Evolutionary conservation across 768 basidiomycete genomes (phyloP).

Genomic region (Mycena belliarum): DNA sequence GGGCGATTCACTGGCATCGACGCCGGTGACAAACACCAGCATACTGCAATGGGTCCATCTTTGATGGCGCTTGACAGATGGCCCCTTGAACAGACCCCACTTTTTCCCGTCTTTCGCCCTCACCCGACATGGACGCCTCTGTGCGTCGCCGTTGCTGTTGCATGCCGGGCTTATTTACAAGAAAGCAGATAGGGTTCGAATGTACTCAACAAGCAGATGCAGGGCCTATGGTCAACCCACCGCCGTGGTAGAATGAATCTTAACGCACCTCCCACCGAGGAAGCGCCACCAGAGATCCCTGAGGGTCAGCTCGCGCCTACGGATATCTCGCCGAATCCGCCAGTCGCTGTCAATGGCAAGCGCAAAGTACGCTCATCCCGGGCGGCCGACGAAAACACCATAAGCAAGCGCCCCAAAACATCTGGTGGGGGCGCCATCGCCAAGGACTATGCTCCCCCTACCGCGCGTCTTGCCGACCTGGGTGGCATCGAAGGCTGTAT

Average conservation of each 20-base stretch:
- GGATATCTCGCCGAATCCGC: slow-evolving; percentile 14
- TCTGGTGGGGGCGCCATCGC: slow-evolving; percentile 39
- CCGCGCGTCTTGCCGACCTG: slow-evolving; percentile 76
- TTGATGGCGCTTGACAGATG: no score
- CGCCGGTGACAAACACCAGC: no score
- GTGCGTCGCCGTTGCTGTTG: slow-evolving; percentile 15
- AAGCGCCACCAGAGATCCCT: slow-evolving; percentile 25
- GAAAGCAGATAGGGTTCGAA: slow-evolving; percentile 70
- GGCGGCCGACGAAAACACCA: slow-evolving; percentile 43
- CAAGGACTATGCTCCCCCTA: slow-evolving; percentile 74
- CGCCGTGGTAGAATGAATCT: slow-evolving; percentile 68
- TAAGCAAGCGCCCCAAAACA: slow-evolving; percentile 57
- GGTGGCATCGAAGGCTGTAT: slow-evolving; percentile 86
- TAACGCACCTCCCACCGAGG: slow-evolving; percentile 41
- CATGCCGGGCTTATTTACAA: slow-evolving; percentile 29
- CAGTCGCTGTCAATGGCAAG: slow-evolving; percentile 41
- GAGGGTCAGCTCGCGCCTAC: slow-evolving; percentile 16
- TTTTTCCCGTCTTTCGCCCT: neutral
- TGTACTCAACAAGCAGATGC: slow-evolving; percentile 76
- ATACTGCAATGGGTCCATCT: no score
- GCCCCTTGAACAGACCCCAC: no score
- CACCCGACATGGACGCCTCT: slow-evolving; percentile 18
- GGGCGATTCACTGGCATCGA: no score
- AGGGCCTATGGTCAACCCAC: slow-evolving; percentile 74
- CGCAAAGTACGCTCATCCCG: slow-evolving; percentile 63